These are phyloP conservation scores for Colletotrichum chrysophilum DNA, from an alignment of 2,329 filamentous ascomycete genomes.

Conservation along the genomic window DNA sequence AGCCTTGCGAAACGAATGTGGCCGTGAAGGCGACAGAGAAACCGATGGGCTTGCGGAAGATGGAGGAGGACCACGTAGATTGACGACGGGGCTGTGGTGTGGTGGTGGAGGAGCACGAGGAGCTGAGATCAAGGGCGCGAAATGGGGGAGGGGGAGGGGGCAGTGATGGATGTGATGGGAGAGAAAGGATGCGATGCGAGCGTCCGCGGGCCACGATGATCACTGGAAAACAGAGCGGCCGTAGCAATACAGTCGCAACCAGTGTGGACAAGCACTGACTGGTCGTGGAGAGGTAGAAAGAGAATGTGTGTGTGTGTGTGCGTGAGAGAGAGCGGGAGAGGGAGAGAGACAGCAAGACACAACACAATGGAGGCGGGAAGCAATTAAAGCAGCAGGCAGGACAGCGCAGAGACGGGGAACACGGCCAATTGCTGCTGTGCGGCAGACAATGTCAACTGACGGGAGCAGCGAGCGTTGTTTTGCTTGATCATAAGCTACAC, in stretches of 20 bases:
- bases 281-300: background rate
- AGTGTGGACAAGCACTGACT: background rate
- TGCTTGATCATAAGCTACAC: background rate
- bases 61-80: background rate
- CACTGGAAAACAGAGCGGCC: background rate
- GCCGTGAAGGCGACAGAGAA: background rate
- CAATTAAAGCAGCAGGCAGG: background rate
- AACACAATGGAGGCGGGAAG: background rate
- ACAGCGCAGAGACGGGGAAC: background rate
- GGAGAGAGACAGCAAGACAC: background rate
- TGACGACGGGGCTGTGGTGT: background rate
- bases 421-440: background rate
- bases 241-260: background rate
- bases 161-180: background rate
- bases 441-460: background rate
- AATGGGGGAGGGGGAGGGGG: background rate
- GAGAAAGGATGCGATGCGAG: slow-evolving; percentile 12
- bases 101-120: background rate
- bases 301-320: background rate
- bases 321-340: background rate
- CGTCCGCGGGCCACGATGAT: slow-evolving; percentile 1
- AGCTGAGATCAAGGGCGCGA: background rate
- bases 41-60: background rate
- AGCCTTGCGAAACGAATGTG: background rate
- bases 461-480: background rate